phyloP scores from a whole-genome alignment of 1,284 basidiomycete species.

The Tylopilus sp. region DNA sequence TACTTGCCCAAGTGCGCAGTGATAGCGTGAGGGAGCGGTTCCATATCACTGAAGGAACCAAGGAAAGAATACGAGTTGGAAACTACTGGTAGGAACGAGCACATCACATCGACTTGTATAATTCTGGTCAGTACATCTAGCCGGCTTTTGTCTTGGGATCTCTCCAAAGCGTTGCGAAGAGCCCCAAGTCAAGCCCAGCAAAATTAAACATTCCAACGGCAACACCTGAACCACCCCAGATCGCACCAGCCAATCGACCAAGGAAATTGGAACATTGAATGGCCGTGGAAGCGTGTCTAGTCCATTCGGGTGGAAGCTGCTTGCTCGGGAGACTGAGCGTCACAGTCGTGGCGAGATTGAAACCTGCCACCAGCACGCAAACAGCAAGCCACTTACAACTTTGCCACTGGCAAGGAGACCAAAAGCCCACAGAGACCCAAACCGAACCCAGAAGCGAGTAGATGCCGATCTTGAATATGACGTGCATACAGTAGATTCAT shows the following conservation, averaged over 20 bases:
- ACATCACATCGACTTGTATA: not conserved
- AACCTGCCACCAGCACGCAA: conserved; percentile 67
- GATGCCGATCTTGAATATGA: conserved; percentile 57
- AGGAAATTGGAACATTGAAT: conserved; percentile 68
- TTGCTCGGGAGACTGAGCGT: conserved; percentile 65
- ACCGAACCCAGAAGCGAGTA: conserved; percentile 50
- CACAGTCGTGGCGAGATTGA: conserved; percentile 64
- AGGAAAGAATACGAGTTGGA: no score
- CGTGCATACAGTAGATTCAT: conserved; percentile 56
- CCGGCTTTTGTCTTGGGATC: conserved; percentile 65
- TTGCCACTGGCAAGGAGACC: conserved; percentile 37
- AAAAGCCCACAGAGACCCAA: conserved; percentile 53
- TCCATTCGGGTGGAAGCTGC: conserved; percentile 62
- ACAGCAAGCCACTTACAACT: conserved; percentile 50
- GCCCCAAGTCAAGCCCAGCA: conserved; percentile 56
- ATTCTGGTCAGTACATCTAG: conserved; percentile 20
- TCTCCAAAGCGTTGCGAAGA: conserved; percentile 57
- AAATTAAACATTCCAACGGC: conserved; percentile 62
- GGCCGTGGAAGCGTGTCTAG: conserved; percentile 49
- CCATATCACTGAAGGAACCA: not conserved
- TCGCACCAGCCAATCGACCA: conserved; percentile 59
- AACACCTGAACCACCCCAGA: conserved; percentile 66
- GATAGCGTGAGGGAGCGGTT: not conserved
- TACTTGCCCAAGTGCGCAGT: not conserved
- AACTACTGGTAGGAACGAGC: not conserved